Conservation (phyloP, 768 basidiomycete genomes). For the Leucocoprinus sp. region DNA sequence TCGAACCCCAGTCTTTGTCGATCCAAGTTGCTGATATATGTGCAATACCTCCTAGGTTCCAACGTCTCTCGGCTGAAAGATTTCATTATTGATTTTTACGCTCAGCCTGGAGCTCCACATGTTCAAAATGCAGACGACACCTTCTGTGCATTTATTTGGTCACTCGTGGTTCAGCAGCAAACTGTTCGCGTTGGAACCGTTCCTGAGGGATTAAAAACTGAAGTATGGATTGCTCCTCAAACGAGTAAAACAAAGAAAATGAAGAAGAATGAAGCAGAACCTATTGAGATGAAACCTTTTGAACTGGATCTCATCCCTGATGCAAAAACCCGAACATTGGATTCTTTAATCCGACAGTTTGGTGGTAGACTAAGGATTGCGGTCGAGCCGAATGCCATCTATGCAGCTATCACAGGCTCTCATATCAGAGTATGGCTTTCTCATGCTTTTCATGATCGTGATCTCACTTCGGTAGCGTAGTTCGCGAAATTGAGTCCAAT, state of each 20-base stretch:
- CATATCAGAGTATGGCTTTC: slow-evolving; percentile 61
- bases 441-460: background rate
- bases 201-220: slow-evolving; percentile 47
- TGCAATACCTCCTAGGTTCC: slow-evolving; percentile 46
- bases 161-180: slow-evolving; percentile 64
- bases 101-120: slow-evolving; percentile 28
- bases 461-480: slow-evolving; percentile 28
- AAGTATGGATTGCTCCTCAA: slow-evolving; percentile 77
- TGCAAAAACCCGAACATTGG: slow-evolving; percentile 44
- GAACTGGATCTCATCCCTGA: slow-evolving; percentile 48
- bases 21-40: background rate
- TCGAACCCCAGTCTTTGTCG: slow-evolving; percentile 31
- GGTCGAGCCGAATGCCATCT: slow-evolving; percentile 64
- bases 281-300: slow-evolving; percentile 32
- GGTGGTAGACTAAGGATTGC: slow-evolving; percentile 66
- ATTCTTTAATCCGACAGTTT: slow-evolving; percentile 47
- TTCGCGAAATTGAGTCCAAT: slow-evolving; percentile 74
- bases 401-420: slow-evolving; percentile 76
- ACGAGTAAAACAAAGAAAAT: slow-evolving; percentile 59
- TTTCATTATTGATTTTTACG: slow-evolving; percentile 63
- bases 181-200: slow-evolving; percentile 69
- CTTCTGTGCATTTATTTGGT: slow-evolving; percentile 79
- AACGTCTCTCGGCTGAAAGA: slow-evolving; percentile 62
- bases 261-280: slow-evolving; percentile 45
- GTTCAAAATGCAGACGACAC: slow-evolving; percentile 63